Evolutionary conservation across 306 rosid genomes (phyloP), one percentile per base, ranked within the genome.

Genomic region (Ammopiptanthus mongolicus): DNA sequence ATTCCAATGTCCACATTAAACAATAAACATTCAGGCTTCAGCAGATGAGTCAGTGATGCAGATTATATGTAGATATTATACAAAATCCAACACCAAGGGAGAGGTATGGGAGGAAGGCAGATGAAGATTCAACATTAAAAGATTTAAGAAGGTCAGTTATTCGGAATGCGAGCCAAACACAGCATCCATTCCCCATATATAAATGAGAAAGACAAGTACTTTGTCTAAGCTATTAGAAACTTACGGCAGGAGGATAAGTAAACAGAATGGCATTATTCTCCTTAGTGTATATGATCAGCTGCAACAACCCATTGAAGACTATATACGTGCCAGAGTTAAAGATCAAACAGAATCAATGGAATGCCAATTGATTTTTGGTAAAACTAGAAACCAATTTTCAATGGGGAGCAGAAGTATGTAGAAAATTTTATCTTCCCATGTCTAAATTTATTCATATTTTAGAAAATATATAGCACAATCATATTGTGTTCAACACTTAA

Each of bases 181-280:
- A 50, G 6, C 36, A 81, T 29, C 4, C 47, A 77, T 65, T 73
- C 22, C 44, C 36, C 74, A 73, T 36, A 21, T 2, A 21, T 34
- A 67, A 55, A 55, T 2, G 66, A 13, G 59, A 53, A 53, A 73
- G n/a, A 21, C 8, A 57, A 44, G 22, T 55, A 56, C 34, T 11
- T 51, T 17, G n/a, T 58, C 44, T 12, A 64, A 73, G 71, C 61
- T 37, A 11, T n/a, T 23, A 74, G 67, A 78, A 76, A 68, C 92
- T 76, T 76, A 96, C 99, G 42, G 71, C 80, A 6, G 89, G 97
- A 81, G 98, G 93, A 84, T 92, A 85, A 22, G 98, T 96, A 44
- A 90, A 92, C 80, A 96, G 86, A 70, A 96, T 89, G 58, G 96
- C 97, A 65, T 89, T 87, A 83, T 96, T 96, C 96, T 96, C 97